These are phyloP conservation scores for Puccinia triticina DNA, from an alignment of 1,284 basidiomycete genomes.

Conservation along the genomic window DNA sequence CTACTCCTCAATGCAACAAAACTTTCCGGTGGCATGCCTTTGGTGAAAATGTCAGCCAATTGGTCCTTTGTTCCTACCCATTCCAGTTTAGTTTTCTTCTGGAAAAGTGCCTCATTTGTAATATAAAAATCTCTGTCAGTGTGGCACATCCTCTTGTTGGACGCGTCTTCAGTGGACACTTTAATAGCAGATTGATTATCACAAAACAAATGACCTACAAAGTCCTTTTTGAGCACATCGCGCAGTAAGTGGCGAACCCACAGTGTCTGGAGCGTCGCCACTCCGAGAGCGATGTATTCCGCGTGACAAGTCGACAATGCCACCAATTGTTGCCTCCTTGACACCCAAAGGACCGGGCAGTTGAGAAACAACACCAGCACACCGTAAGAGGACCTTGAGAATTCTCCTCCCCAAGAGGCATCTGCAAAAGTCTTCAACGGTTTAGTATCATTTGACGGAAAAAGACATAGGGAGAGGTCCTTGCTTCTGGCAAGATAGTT, in stretches of 20 bases:
- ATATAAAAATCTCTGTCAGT: background rate
- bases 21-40: background rate
- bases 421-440: background rate
- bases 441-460: background rate
- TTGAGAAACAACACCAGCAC: background rate
- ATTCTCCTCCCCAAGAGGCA: slow-evolving; percentile 29
- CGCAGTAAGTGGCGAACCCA: slow-evolving; percentile 1
- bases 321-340: background rate
- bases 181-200: too few relatives aligned
- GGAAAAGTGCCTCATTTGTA: background rate
- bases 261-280: background rate
- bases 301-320: slow-evolving; percentile 6
- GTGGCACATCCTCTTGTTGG: background rate
- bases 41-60: background rate
- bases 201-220: background rate
- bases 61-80: background rate
- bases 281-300: background rate
- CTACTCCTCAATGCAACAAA: too few relatives aligned
- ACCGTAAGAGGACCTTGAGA: slow-evolving; percentile 4
- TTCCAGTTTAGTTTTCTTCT: background rate
- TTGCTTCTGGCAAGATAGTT: background rate
- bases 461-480: background rate
- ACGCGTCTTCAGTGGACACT: too few relatives aligned
- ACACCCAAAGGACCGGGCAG: slow-evolving; percentile 6
- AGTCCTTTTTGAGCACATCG: background rate